Base-by-base conservation (phyloP, 1,139 yeast genomes). In the Magnusiomyces tetraspermus region DNA sequence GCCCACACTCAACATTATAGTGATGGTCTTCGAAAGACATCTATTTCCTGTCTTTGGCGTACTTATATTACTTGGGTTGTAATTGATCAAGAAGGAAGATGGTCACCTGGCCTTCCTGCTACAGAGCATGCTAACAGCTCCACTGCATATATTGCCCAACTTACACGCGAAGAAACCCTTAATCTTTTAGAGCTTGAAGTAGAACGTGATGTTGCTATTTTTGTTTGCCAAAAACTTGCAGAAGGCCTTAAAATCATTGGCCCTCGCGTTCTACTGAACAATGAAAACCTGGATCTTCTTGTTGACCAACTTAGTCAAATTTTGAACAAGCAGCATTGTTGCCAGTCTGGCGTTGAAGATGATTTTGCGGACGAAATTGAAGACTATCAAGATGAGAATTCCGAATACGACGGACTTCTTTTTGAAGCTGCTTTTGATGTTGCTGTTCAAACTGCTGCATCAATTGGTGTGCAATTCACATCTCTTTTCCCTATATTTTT, bases 361-460 rank as follows among this genome's bases (percentile, higher is more conserved):
- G 79, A 75, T 55, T 80, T 75, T 50, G 76, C 72, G 50, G 69
- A 67, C 19, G 82, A 76, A 51, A 17, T 17, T 33, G 83, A 79
- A 51, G 74, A 67, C 52, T 61, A 63, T 31, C 73, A 71, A 50
- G 62, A 60, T 6, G 71, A 65, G 51, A 81, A 76, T 57, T 83
- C 95, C 43, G 98, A 92, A 73, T 78, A 88, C 58, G 97, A 90
- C 60, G 88, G 89, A 42, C 76, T 89, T 61, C 76, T 90, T 59
- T 82, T 83, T 61, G 97, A 90, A 65, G 77, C 88, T 58, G 87
- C 95, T 42, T 75, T 87, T 62, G 97, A 92, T 68, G 92, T 88
- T 30, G 75, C 90, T 62, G 85, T 87, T 56, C 78, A 82, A 63
- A 76, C 90, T 61, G 79, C 97, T n/a, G 72, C 76, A 59, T 84